A percentile compares a stretch with the other conserved stretches of the same genome.
These are phyloP conservation scores for Scheffersomyces cryptocercus DNA, from an alignment of 1,139 yeast species.

Conservation along the genomic window DNA sequence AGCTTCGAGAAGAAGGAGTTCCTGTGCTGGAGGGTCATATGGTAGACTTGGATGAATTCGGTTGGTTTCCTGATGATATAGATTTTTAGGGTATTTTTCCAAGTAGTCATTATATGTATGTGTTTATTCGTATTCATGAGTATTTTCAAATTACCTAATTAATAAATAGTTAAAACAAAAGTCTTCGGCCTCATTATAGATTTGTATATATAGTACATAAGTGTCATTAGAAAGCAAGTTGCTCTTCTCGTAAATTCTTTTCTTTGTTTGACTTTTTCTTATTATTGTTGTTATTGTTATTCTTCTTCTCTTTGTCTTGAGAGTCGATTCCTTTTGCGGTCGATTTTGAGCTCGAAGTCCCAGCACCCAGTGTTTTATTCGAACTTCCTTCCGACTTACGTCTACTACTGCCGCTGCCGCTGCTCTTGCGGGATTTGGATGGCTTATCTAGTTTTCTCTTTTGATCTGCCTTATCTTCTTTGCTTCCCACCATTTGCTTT, in stretches of 20 bases:
- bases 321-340: slow-evolving; percentile 1
- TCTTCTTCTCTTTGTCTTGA: slow-evolving; percentile 2
- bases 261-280: slow-evolving; percentile 1
- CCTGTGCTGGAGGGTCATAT: slow-evolving; percentile 36
- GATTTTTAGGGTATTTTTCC: slow-evolving; percentile 14
- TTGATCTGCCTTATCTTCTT: slow-evolving; percentile 1
- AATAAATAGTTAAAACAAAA: too few species aligned
- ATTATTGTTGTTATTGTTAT: slow-evolving; percentile 5
- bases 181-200: too few species aligned
- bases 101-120: background rate
- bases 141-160: too few species aligned
- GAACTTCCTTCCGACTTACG: background rate
- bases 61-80: slow-evolving; percentile 69
- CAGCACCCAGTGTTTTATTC: background rate
- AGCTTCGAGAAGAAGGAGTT: slow-evolving; percentile 52
- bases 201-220: too few species aligned
- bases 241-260: background rate
- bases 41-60: slow-evolving; percentile 49
- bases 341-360: too few species aligned
- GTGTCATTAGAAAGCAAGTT: background rate
- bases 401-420: background rate
- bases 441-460: background rate
- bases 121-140: background rate
- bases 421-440: background rate
- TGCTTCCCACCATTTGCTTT: slow-evolving; percentile 31